phyloP scores from a whole-genome alignment of 2,329 filamentous ascomycete genomes.

The Rosellinia necatrix region DNA sequence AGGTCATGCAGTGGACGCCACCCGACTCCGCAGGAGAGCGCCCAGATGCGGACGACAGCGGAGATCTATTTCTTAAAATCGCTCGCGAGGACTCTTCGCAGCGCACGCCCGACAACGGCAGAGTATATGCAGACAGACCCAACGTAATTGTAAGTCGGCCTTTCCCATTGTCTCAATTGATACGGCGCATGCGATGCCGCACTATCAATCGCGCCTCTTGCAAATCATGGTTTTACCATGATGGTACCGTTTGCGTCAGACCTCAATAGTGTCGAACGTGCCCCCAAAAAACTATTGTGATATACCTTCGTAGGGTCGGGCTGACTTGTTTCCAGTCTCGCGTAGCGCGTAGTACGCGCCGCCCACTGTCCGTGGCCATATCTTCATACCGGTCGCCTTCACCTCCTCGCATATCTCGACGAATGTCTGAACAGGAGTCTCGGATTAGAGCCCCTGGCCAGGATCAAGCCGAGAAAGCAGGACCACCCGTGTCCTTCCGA shows the following conservation, averaged over 20 bases:
- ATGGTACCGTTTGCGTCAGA: no score
- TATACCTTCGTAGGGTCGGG: no score
- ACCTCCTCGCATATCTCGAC: slow-evolving; percentile 56
- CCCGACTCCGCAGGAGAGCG: slow-evolving; percentile 46
- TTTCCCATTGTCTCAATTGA: slow-evolving; percentile 26
- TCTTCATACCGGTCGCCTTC: slow-evolving; percentile 52
- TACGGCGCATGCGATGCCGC: background rate
- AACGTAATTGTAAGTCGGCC: slow-evolving; percentile 53
- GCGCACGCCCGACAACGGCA: slow-evolving; percentile 44
- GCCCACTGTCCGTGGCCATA: slow-evolving; percentile 58
- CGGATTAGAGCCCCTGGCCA: slow-evolving; percentile 47
- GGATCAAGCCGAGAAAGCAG: slow-evolving; percentile 47
- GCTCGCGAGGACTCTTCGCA: slow-evolving; percentile 57
- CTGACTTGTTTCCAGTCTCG: slow-evolving; percentile 49
- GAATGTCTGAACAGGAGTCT: slow-evolving; percentile 61
- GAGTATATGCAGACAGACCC: slow-evolving; percentile 42
- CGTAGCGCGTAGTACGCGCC: slow-evolving; percentile 53
- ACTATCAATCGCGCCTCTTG: slow-evolving; percentile 1
- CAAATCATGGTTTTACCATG: background rate
- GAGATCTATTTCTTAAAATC: slow-evolving; percentile 64
- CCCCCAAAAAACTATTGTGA: no score
- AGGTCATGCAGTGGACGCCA: slow-evolving; percentile 46
- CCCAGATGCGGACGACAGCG: slow-evolving; percentile 56
- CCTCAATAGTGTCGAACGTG: no score
- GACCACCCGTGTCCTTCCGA: slow-evolving; percentile 53